These are phyloP conservation scores for Stenogyne calaminthoides DNA, from an alignment of 305 asterid species.

Conservation along the genomic window DNA sequence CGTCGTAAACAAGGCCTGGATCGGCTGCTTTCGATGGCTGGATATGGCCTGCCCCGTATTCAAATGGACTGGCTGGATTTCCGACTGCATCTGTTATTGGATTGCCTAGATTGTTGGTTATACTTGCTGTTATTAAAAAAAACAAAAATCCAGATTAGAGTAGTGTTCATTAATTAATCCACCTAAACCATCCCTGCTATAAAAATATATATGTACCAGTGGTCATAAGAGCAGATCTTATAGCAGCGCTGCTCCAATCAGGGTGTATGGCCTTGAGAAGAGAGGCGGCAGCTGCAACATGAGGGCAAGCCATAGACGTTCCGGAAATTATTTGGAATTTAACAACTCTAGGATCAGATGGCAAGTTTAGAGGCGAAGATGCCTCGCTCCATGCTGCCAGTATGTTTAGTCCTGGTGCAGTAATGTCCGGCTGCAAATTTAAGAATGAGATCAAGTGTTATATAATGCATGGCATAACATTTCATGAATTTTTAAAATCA, in stretches of 20 bases:
- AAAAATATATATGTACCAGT: conserved; percentile 34
- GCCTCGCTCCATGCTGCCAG: conserved; percentile 77
- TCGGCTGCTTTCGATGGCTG: conserved; percentile 53
- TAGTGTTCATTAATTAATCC: no score
- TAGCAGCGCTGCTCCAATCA: conserved; percentile 77
- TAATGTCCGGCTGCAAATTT: conserved; percentile 60
- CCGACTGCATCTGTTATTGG: conserved; percentile 41
- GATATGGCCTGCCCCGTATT: conserved; percentile 50
- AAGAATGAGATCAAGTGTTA: background rate
- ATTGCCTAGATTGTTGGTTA: conserved; percentile 29
- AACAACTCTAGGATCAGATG: conserved; percentile 43
- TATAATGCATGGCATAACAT: no score
- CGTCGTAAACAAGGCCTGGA: conserved; percentile 54
- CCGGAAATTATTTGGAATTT: conserved; percentile 56
- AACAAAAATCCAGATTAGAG: no score
- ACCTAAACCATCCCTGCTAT: no score
- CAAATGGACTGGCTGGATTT: conserved; percentile 41
- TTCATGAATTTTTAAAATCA: no score
- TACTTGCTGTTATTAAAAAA: conserved; percentile 33
- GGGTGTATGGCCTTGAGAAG: conserved; percentile 71
- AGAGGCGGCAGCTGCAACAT: conserved; percentile 53
- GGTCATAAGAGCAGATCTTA: conserved; percentile 70
- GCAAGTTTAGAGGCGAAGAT: conserved; percentile 53
- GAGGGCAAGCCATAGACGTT: conserved; percentile 83
- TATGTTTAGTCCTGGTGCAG: conserved; percentile 77